Evolutionary conservation across 2,329 filamentous ascomycete species (phyloP).

Genomic region (Colletotrichum sidae): DNA sequence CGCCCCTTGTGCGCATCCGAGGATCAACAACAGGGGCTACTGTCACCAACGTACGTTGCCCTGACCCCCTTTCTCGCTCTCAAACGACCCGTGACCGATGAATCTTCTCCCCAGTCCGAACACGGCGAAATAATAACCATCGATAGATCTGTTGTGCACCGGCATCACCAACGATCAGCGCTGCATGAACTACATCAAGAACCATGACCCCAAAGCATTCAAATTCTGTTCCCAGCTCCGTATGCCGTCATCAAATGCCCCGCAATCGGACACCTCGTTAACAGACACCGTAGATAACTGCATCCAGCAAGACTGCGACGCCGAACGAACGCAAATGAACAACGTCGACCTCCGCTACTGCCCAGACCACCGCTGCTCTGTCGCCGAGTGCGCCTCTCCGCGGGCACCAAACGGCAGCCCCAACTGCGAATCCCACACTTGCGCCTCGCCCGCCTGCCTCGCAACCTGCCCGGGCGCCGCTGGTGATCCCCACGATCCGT

Average conservation of each 20-base stretch:
- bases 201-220: slow-evolving; percentile 32
- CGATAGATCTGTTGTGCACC: slow-evolving; percentile 28
- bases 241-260: not conserved
- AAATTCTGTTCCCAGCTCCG: slow-evolving; percentile 35
- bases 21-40: slow-evolving; percentile 29
- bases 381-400: slow-evolving; percentile 39
- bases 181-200: slow-evolving; percentile 35
- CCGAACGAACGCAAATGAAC: slow-evolving; percentile 37
- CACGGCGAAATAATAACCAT: not conserved
- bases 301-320: slow-evolving; percentile 40
- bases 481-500: slow-evolving; percentile 34
- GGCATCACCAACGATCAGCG: slow-evolving; percentile 25
- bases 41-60: slow-evolving; percentile 29
- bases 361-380: slow-evolving; percentile 44
- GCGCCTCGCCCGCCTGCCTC: slow-evolving; percentile 41
- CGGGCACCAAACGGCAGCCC: slow-evolving; percentile 25
- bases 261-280: not conserved
- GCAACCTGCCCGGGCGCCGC: slow-evolving; percentile 39
- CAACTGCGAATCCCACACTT: slow-evolving; percentile 45
- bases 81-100: not conserved
- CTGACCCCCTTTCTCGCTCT: not conserved
- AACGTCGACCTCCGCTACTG: slow-evolving; percentile 43
- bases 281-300: slow-evolving; percentile 43
- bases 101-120: not conserved
- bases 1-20: slow-evolving; percentile 30